phyloP scores from a whole-genome alignment of 2,329 filamentous ascomycete species.

The Scedosporium boydii region DNA sequence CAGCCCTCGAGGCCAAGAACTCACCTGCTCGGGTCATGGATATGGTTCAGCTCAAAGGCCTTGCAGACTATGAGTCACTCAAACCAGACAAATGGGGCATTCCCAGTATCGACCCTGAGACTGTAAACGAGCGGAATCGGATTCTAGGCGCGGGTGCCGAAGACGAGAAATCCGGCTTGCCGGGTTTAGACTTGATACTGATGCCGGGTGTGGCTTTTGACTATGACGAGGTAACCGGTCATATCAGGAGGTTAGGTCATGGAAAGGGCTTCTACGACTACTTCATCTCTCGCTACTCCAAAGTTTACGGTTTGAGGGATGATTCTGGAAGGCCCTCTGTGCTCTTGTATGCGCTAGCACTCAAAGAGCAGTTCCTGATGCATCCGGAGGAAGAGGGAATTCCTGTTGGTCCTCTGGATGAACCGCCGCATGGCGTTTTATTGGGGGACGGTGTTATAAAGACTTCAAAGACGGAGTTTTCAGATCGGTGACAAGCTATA shows the following conservation, averaged over 20 bases:
- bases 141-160: conserved; percentile 57
- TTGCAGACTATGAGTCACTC: conserved; percentile 70
- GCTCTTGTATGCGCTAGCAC: conserved; percentile 64
- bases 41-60: conserved; percentile 71
- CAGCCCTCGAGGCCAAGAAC: conserved; percentile 31
- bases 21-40: conserved; percentile 73
- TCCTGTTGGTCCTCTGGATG: conserved; percentile 41
- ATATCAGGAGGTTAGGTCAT: conserved; percentile 73
- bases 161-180: conserved; percentile 27
- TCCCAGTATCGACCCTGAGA: conserved; percentile 64
- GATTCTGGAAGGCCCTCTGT: conserved; percentile 27
- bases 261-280: conserved; percentile 96
- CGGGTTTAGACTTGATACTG: conserved; percentile 72
- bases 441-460: conserved; percentile 57
- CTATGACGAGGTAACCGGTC: conserved; percentile 35
- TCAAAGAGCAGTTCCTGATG: conserved; percentile 74
- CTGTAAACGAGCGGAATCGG: conserved; percentile 58
- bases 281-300: conserved; percentile 67
- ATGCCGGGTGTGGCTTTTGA: conserved; percentile 94
- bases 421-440: conserved; percentile 67
- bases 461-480: background rate
- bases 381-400: conserved; percentile 19
- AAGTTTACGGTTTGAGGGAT: conserved; percentile 29
- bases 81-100: conserved; percentile 85
- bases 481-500: background rate